A percentile compares a stretch with the other conserved stretches of the same genome.
phyloP scores from a whole-genome alignment of 2,329 filamentous ascomycete genomes.

The Xylaria multiplex region DNA sequence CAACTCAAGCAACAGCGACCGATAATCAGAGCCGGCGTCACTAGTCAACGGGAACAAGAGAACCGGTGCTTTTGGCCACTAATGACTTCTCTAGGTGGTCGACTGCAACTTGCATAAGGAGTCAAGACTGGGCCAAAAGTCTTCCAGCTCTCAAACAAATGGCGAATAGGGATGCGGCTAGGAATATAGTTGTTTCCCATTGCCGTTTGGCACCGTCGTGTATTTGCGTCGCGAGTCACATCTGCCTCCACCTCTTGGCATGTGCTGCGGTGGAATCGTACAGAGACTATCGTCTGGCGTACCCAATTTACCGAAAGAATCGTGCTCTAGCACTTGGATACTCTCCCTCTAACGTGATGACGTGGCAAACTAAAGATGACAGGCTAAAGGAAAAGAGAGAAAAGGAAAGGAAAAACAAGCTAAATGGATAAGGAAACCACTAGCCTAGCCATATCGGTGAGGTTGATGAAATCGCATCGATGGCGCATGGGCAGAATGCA shows the following conservation, averaged over 20 bases:
- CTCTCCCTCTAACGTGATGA: constrained; percentile 52
- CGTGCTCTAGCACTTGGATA: constrained; percentile 50
- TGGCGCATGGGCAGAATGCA: constrained; percentile 33
- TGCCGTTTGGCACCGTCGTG: neutral
- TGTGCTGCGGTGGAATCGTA: constrained; percentile 10
- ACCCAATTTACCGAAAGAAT: constrained; percentile 23
- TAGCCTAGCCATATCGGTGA: constrained; percentile 40
- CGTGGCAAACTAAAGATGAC: constrained; percentile 47
- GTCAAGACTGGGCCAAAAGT: neutral
- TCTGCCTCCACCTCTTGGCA: constrained; percentile 7
- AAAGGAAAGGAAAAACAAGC: constrained; percentile 46
- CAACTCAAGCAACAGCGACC: neutral
- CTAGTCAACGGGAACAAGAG: constrained; percentile 1
- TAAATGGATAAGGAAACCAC: constrained; percentile 46
- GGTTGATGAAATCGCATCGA: constrained; percentile 48
- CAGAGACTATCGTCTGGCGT: constrained; percentile 14
- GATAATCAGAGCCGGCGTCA: neutral
- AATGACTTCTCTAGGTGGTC: neutral
- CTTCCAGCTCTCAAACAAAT: neutral
- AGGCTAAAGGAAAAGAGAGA: constrained; percentile 42
- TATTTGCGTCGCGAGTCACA: neutral
- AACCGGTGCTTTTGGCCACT: neutral
- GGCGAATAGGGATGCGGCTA: constrained; percentile 7
- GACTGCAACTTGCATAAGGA: neutral
- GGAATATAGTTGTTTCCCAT: neutral